These are phyloP conservation scores for Saturnispora halmiae DNA, from an alignment of 805 yeast genomes.

Conservation along the genomic window DNA sequence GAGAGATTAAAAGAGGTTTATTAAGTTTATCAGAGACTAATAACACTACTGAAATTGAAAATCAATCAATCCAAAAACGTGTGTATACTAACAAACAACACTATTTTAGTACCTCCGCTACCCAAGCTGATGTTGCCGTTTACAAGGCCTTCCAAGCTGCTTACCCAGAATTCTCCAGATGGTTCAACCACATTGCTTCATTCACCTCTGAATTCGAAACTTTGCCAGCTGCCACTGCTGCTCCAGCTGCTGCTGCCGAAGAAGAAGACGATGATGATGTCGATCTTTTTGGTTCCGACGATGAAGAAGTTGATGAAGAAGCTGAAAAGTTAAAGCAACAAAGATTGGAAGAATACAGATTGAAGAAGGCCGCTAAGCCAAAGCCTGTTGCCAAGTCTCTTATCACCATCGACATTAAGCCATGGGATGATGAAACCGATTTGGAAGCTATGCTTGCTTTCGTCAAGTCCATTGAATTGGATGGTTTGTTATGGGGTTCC, in stretches of 20 bases:
- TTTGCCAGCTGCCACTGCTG: slow-evolving; percentile 70
- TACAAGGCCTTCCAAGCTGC: slow-evolving; percentile 89
- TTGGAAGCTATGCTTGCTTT: slow-evolving; percentile 78
- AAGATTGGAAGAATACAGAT: slow-evolving; percentile 96
- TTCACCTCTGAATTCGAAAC: slow-evolving; percentile 75
- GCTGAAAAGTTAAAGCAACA: slow-evolving; percentile 96
- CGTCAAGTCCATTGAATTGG: slow-evolving; percentile 78
- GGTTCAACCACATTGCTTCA: slow-evolving; percentile 98
- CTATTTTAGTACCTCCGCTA: slow-evolving; percentile 81
- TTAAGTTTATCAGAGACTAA: no score
- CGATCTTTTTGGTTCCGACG: slow-evolving; percentile 90
- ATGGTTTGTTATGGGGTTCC: slow-evolving; percentile 98
- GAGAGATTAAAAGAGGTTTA: background rate
- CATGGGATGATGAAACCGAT: slow-evolving; percentile 99
- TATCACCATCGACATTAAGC: slow-evolving; percentile 96
- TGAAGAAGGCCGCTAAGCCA: slow-evolving; percentile 95
- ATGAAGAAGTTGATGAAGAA: slow-evolving; percentile 90
- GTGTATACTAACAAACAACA: no score
- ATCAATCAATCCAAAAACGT: no score
- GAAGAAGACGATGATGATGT: slow-evolving; percentile 88
- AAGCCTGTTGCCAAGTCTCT: slow-evolving; percentile 98
- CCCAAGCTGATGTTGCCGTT: slow-evolving; percentile 92
- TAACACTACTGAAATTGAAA: no score
- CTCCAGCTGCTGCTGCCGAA: slow-evolving; percentile 48
- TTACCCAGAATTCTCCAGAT: slow-evolving; percentile 93